Evolutionary conservation across 768 basidiomycete species (phyloP).

Genomic region (Thelephora aurantiotincta): DNA sequence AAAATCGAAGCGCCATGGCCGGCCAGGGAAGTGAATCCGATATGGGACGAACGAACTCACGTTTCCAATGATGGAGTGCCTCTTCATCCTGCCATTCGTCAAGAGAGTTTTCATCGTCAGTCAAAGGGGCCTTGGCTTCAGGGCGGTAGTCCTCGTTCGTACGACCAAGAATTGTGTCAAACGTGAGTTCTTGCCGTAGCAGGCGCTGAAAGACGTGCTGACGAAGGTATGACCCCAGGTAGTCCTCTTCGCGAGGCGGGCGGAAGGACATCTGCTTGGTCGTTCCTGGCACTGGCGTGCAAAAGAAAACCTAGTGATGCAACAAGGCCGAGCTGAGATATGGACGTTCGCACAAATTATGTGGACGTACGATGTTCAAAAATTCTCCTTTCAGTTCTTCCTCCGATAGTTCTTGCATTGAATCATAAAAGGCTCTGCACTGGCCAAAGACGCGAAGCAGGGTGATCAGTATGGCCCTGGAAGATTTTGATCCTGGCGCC

Average conservation of each 20-base stretch:
- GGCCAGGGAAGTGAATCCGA: background rate
- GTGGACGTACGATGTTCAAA: conserved; percentile 54
- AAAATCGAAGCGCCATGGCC: no score
- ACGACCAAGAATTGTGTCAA: conserved; percentile 14
- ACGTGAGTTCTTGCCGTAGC: conserved; percentile 36
- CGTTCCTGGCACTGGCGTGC: conserved; percentile 32
- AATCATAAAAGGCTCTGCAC: conserved; percentile 80
- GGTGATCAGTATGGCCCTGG: conserved; percentile 55
- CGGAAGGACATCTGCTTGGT: conserved; percentile 44
- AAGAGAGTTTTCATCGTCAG: conserved; percentile 48
- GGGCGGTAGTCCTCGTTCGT: conserved; percentile 21
- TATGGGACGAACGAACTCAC: conserved; percentile 24
- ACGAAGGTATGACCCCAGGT: conserved; percentile 55
- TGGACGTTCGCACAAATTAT: background rate
- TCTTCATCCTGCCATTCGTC: conserved; percentile 51
- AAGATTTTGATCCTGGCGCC: conserved; percentile 41
- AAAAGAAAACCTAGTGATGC: conserved; percentile 63
- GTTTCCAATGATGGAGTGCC: conserved; percentile 61
- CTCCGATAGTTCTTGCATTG: conserved; percentile 26
- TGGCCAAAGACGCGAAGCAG: conserved; percentile 54
- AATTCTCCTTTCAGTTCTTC: conserved; percentile 38
- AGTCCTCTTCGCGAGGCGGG: conserved; percentile 36
- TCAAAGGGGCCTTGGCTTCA: conserved; percentile 34
- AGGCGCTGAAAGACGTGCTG: conserved; percentile 41
- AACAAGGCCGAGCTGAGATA: background rate